phyloP scores from a whole-genome alignment of 306 rosid genomes.

The Trifolium fragiferum region DNA sequence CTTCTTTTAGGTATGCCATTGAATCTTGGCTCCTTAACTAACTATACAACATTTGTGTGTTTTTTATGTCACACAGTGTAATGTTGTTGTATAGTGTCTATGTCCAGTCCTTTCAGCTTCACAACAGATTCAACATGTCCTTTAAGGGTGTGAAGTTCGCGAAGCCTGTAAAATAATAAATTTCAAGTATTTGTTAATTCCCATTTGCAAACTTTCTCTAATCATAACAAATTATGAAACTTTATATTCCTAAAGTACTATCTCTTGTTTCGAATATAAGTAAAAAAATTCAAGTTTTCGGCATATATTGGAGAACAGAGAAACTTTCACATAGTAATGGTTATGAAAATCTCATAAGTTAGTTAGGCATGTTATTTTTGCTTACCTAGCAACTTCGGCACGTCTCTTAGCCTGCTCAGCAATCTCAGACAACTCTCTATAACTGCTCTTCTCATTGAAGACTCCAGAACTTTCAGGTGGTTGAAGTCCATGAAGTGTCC shows the following conservation, averaged over 20 bases:
- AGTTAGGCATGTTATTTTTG: not conserved
- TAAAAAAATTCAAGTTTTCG: too few species aligned
- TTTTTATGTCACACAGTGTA: constrained; percentile 73
- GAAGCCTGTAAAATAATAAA: constrained; percentile 64
- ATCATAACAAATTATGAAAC: not conserved
- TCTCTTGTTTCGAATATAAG: too few species aligned
- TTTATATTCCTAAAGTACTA: not conserved
- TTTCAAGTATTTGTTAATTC: not conserved
- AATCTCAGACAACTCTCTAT: constrained; percentile 92
- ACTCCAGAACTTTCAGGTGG: constrained; percentile 68
- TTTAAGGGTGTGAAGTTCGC: constrained; percentile 94
- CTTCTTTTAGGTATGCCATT: constrained; percentile 33
- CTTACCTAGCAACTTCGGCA: constrained; percentile 98
- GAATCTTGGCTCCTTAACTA: constrained; percentile 35
- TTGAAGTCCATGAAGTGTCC: constrained; percentile 94
- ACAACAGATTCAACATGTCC: constrained; percentile 99
- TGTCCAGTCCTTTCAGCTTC: constrained; percentile 94
- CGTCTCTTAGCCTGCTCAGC: constrained; percentile 98
- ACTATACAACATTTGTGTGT: constrained; percentile 19
- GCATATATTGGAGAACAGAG: not conserved
- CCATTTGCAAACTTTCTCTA: too few species aligned
- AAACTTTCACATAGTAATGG: not conserved
- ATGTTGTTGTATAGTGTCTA: constrained; percentile 93
- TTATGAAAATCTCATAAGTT: not conserved
- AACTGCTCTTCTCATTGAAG: constrained; percentile 80